phyloP scores from a whole-genome alignment of 75 land plant genomes.

The Picea sitchensis region DNA sequence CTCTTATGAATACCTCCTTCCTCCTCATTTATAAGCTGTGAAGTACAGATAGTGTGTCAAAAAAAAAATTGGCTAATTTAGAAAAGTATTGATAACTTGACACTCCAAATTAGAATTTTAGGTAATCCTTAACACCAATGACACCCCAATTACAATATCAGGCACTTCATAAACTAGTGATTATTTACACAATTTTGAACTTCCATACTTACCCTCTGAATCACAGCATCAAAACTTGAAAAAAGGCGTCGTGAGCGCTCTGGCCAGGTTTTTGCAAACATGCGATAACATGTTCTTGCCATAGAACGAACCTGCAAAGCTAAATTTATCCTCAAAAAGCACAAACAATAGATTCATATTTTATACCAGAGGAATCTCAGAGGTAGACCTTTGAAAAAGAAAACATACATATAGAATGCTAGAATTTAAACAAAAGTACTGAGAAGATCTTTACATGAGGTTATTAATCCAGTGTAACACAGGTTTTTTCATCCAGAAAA shows the following conservation, averaged over 20 bases:
- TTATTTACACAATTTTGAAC: background rate
- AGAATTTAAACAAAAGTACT: background rate
- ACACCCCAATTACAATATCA: no score
- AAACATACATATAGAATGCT: background rate
- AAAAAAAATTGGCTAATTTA: background rate
- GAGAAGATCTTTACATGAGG: background rate
- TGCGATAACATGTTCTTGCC: slow-evolving; percentile 89
- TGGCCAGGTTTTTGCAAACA: slow-evolving; percentile 97
- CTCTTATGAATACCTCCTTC: slow-evolving; percentile 88
- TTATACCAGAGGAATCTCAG: background rate
- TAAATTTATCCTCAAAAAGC: slow-evolving; percentile 5
- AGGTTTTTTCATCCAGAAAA: background rate
- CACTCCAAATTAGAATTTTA: background rate
- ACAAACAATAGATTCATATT: background rate
- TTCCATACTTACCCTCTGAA: slow-evolving; percentile 72
- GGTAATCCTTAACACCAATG: background rate
- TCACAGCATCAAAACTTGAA: slow-evolving; percentile 80
- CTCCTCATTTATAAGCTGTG: slow-evolving; percentile 94
- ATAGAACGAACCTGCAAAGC: slow-evolving; percentile 77
- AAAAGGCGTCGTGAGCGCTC: slow-evolving; percentile 87
- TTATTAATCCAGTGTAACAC: background rate
- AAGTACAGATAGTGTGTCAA: background rate
- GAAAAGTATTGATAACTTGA: background rate
- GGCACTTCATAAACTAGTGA: no score
- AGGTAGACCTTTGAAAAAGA: no score